These are phyloP conservation scores for Aureobasidium pullulans DNA, from an alignment of 2,329 filamentous ascomycete genomes.

Conservation along the genomic window DNA sequence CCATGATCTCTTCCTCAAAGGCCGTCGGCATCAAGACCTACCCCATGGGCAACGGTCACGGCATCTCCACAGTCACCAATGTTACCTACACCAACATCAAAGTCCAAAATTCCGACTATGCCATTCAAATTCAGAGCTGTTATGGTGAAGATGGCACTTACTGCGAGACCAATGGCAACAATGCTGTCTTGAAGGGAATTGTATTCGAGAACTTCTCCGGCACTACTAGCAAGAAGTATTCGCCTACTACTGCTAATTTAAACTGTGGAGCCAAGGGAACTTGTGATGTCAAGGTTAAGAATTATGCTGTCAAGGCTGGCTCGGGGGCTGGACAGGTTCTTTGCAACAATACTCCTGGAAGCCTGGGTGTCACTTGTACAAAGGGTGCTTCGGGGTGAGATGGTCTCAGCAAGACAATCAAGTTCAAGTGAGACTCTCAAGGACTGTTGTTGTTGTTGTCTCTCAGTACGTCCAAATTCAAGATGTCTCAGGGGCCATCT, in stretches of 20 bases:
- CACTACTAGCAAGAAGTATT: slow-evolving; percentile 25
- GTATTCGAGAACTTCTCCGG: slow-evolving; percentile 33
- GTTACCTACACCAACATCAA: slow-evolving; percentile 35
- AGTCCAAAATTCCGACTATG: slow-evolving; percentile 35
- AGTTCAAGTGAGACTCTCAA: too few relatives aligned
- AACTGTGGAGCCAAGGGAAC: neutral
- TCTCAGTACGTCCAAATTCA: too few relatives aligned
- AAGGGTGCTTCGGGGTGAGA: slow-evolving; percentile 16
- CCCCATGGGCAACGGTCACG: slow-evolving; percentile 31
- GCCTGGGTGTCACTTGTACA: neutral
- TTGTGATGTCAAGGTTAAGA: neutral
- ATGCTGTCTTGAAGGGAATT: slow-evolving; percentile 29
- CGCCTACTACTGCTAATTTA: neutral
- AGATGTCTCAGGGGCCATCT: too few relatives aligned
- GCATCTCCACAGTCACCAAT: slow-evolving; percentile 34
- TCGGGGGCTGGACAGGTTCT: neutral
- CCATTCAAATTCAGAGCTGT: slow-evolving; percentile 41
- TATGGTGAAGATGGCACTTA: slow-evolving; percentile 32
- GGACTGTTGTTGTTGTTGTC: too few relatives aligned
- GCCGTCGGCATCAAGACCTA: slow-evolving; percentile 43
- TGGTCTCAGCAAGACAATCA: too few relatives aligned
- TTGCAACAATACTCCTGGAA: neutral
- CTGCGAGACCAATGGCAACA: slow-evolving; percentile 30
- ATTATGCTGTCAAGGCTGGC: neutral
- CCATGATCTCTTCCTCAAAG: slow-evolving; percentile 37